Percentiles rank a stretch among this genome's conserved stretches.
These are phyloP conservation scores for Trichocomaceae sp. DNA, from an alignment of 2,329 filamentous ascomycete species.

Conservation along the genomic window DNA sequence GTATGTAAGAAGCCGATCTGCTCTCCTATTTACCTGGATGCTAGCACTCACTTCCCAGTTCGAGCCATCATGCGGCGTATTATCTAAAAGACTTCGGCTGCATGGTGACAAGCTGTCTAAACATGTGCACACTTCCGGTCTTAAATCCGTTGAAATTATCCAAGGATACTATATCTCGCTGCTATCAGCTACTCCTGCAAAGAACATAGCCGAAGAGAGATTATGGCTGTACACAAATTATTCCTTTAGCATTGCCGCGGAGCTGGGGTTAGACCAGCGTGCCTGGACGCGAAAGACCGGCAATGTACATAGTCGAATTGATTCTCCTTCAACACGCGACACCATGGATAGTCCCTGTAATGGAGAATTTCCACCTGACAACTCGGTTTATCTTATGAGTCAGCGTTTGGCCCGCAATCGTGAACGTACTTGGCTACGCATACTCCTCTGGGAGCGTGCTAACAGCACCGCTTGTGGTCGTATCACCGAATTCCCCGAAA, in stretches of 20 bases:
- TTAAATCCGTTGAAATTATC: slow-evolving; percentile 26
- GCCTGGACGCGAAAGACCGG: background rate
- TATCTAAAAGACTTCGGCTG: slow-evolving; percentile 22
- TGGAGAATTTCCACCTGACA: background rate
- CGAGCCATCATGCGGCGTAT: slow-evolving; percentile 16
- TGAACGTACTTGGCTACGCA: slow-evolving; percentile 27
- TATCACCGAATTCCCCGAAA: slow-evolving; percentile 22
- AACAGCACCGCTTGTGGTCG: slow-evolving; percentile 25
- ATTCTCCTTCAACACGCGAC: background rate
- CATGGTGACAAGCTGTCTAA: slow-evolving; percentile 26
- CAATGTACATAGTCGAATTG: background rate
- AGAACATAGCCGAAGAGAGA: slow-evolving; percentile 21
- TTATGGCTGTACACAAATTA: slow-evolving; percentile 27
- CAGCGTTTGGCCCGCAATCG: slow-evolving; percentile 18
- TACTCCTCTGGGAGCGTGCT: slow-evolving; percentile 27
- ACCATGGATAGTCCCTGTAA: background rate
- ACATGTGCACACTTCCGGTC: slow-evolving; percentile 24
- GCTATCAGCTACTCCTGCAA: slow-evolving; percentile 23
- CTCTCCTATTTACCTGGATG: slow-evolving; percentile 28
- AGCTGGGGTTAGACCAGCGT: slow-evolving; percentile 23
- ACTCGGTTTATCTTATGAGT: background rate
- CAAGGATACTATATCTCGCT: slow-evolving; percentile 29
- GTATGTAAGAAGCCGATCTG: slow-evolving; percentile 22
- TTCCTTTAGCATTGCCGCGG: slow-evolving; percentile 23
- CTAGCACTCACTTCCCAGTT: slow-evolving; percentile 26